Conservation (phyloP, 805 yeast genomes). For the Saturnispora halmiae region DNA sequence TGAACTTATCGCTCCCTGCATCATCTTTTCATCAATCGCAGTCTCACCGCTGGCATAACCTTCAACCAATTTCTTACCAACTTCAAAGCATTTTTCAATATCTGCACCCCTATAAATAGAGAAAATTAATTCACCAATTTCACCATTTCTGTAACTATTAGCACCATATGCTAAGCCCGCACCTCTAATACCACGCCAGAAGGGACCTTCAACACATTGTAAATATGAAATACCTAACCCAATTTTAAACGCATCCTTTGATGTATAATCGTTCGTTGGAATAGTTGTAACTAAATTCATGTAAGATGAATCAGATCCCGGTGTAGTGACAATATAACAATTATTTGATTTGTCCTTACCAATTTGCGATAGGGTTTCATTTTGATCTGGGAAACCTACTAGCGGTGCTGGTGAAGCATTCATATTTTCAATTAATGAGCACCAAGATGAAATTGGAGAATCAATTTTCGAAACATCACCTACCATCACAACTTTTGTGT, state of each 20-base stretch:
- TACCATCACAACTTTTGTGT: slow-evolving; percentile 56
- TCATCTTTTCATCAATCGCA: slow-evolving; percentile 46
- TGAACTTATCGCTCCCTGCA: slow-evolving; percentile 69
- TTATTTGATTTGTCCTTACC: slow-evolving; percentile 45
- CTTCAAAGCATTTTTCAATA: slow-evolving; percentile 48
- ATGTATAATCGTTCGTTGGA: slow-evolving; percentile 41
- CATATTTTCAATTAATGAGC: slow-evolving; percentile 23
- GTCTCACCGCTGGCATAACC: slow-evolving; percentile 47
- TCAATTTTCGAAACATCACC: slow-evolving; percentile 54
- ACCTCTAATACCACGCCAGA: slow-evolving; percentile 94
- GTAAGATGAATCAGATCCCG: slow-evolving; percentile 79
- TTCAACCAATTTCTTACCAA: slow-evolving; percentile 55
- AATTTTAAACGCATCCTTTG: slow-evolving; percentile 59
- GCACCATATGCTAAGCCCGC: slow-evolving; percentile 93
- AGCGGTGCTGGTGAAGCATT: background rate
- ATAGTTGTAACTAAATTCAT: slow-evolving; percentile 50
- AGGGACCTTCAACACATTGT: slow-evolving; percentile 89
- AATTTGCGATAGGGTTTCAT: slow-evolving; percentile 41
- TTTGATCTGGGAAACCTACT: slow-evolving; percentile 42
- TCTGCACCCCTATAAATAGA: slow-evolving; percentile 79
- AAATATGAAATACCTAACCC: slow-evolving; percentile 67
- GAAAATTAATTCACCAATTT: slow-evolving; percentile 58
- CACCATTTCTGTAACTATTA: slow-evolving; percentile 46
- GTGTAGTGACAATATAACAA: slow-evolving; percentile 60
- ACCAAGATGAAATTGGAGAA: slow-evolving; percentile 57